phyloP scores from a whole-genome alignment of 2,329 filamentous ascomycete genomes.

The Celoporthe dispersa region DNA sequence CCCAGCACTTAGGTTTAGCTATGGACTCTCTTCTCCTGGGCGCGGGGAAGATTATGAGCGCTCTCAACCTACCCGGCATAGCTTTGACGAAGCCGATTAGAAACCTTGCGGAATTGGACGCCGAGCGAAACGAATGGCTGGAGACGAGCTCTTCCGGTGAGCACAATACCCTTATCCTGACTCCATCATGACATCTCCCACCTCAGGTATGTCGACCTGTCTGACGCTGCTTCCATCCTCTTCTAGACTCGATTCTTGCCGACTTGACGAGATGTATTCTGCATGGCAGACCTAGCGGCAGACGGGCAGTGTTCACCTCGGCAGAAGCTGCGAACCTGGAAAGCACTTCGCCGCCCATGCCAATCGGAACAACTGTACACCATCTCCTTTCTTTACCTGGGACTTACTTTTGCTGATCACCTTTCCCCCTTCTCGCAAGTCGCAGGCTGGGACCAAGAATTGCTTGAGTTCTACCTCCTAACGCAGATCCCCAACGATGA shows the following conservation, averaged over 20 bases:
- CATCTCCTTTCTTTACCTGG: constrained; percentile 3
- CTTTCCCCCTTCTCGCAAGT: not conserved
- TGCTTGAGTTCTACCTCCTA: constrained; percentile 6
- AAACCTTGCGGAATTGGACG: not conserved
- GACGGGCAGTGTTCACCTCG: not conserved
- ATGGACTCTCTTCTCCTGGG: not conserved
- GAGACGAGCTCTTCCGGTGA: constrained; percentile 10
- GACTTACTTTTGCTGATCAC: not conserved
- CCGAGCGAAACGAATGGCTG: not conserved
- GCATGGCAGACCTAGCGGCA: not conserved
- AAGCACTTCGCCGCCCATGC: constrained; percentile 2
- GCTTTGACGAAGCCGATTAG: not conserved
- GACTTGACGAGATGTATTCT: not conserved
- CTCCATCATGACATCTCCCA: not conserved
- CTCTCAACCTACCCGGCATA: not conserved
- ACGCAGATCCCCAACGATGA: constrained; percentile 10
- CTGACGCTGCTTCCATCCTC: not conserved
- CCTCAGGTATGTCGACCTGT: not conserved
- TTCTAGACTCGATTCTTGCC: constrained; percentile 7
- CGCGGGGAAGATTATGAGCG: not conserved
- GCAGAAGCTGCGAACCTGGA: constrained; percentile 12
- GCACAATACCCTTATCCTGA: not conserved
- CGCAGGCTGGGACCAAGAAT: constrained; percentile 13
- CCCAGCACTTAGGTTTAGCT: not conserved
- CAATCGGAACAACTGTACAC: not conserved